Evolutionary conservation across 306 rosid species (phyloP), one percentile per base, ranked within the genome.

Genomic region (Morella rubra): DNA sequence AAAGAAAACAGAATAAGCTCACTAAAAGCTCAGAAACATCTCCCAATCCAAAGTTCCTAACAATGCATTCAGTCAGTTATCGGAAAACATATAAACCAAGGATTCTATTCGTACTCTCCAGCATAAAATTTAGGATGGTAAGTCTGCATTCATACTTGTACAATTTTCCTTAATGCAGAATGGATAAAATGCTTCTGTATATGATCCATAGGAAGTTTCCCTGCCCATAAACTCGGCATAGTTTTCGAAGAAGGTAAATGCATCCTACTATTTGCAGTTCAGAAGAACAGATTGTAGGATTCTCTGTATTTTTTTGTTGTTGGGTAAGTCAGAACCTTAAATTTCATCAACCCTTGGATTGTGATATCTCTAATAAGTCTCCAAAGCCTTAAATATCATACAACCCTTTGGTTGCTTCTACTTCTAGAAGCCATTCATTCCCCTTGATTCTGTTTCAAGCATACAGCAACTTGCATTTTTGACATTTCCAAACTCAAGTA

Each of bases 401-500:
- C 44, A 37, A 44, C 69, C 45, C 16, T 37, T 62, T 44, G 1
- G 27, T 65, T 66, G 14, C 24, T 27, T 14, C 27, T 18, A 8
- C 42, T 42, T 41, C 32, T 15, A 42, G 13, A 12, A 27, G n/a
- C n/a, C 18, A 41, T 70, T 13, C 10, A 32, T 32, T 32, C 37
- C 37, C 64, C 59, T 20, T 16, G 69, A 45, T 71, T 52, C 14
- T 41, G 7, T 7, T 20, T 22, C 49, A 60, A 18, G 6, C 13
- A 13, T 44, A 47, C 41, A 8, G 49, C 66, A 11, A 12, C n/a
- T 9, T 41, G 20, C 15, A 72, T 14, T 47, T 68, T n/a, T 52
- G 53, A 27, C 56, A 50, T 69, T 66, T 49, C 18, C 37, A 22
- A 51, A 65, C 73, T 67, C 45, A 24, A 50, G 24, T 41, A 79